These are phyloP conservation scores for Pyrus hybrid DNA, from an alignment of 331 rosid species.

Conservation along the genomic window DNA sequence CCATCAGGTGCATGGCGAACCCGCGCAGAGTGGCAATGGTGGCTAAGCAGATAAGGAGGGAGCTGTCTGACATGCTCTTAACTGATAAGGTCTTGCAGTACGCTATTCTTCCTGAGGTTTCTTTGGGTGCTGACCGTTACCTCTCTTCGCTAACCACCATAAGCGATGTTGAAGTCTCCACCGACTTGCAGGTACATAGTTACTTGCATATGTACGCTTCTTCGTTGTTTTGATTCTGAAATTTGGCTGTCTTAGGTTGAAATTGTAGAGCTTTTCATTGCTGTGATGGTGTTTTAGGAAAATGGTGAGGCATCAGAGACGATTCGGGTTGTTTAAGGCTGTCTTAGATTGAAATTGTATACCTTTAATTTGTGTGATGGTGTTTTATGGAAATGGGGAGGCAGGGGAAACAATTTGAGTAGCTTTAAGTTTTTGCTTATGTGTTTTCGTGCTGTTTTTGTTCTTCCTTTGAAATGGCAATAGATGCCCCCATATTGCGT, in stretches of 20 bases:
- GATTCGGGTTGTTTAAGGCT: not conserved
- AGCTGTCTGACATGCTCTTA: slow-evolving; percentile 82
- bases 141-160: slow-evolving; percentile 90
- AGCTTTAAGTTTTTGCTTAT: not conserved
- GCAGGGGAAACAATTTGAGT: not conserved
- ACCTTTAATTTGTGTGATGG: no score
- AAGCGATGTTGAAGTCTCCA: slow-evolving; percentile 77
- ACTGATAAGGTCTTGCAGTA: slow-evolving; percentile 68
- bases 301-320: not conserved
- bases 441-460: not conserved
- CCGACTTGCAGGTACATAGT: slow-evolving; percentile 68
- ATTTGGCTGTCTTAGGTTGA: not conserved
- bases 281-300: not conserved
- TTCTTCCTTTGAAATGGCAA: not conserved
- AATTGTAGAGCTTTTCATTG: not conserved
- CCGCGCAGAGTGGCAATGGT: slow-evolving; percentile 91
- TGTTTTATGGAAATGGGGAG: not conserved
- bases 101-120: slow-evolving; percentile 78
- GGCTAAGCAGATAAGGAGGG: slow-evolving; percentile 83
- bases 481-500: no score
- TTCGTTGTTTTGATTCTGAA: not conserved
- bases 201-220: not conserved
- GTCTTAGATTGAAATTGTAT: not conserved
- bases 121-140: slow-evolving; percentile 78
- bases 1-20: slow-evolving; percentile 72